Percentiles rank a stretch among this genome's conserved stretches.
phyloP scores from a whole-genome alignment of 495 filamentous ascomycete genomes.

The Elasticomyces elasticus region DNA sequence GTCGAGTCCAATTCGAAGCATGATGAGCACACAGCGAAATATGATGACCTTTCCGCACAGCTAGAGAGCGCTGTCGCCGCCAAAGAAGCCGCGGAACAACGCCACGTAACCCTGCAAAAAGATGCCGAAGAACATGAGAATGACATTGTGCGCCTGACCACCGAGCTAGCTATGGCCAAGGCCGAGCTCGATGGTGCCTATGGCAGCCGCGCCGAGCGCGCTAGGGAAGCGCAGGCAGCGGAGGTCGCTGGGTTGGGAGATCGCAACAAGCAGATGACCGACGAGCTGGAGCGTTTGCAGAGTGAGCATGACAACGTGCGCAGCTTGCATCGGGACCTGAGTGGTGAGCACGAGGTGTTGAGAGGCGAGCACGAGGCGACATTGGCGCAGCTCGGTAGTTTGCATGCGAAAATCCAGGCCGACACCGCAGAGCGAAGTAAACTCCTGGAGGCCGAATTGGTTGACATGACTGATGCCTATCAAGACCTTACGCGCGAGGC shows the following conservation, averaged over 20 bases:
- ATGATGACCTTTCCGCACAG: background rate
- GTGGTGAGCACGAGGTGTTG: conserved; percentile 48
- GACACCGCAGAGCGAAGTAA: conserved; percentile 39
- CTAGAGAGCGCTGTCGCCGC: background rate
- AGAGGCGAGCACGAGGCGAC: conserved; percentile 14
- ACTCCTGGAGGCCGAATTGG: conserved; percentile 66
- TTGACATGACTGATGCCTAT: conserved; percentile 72
- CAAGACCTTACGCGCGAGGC: conserved; percentile 77
- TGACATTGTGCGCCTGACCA: conserved; percentile 76
- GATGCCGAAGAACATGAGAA: conserved; percentile 68
- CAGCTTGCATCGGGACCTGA: conserved; percentile 41
- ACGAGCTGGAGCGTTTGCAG: conserved; percentile 13
- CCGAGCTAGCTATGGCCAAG: conserved; percentile 81
- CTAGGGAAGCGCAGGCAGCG: conserved; percentile 24
- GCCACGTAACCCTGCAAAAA: conserved; percentile 31
- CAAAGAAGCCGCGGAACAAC: background rate
- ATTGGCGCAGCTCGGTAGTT: background rate
- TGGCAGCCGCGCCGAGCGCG: conserved; percentile 38
- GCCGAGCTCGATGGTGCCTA: conserved; percentile 94
- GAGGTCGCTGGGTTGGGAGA: conserved; percentile 37
- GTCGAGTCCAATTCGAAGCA: conserved; percentile 4
- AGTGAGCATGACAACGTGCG: conserved; percentile 7
- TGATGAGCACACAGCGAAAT: background rate
- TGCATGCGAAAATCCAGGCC: background rate
- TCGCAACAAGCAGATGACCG: conserved; percentile 43